Conservation (phyloP, 371 early-diverging fungal genomes). For the Entomophthora muscae region DNA sequence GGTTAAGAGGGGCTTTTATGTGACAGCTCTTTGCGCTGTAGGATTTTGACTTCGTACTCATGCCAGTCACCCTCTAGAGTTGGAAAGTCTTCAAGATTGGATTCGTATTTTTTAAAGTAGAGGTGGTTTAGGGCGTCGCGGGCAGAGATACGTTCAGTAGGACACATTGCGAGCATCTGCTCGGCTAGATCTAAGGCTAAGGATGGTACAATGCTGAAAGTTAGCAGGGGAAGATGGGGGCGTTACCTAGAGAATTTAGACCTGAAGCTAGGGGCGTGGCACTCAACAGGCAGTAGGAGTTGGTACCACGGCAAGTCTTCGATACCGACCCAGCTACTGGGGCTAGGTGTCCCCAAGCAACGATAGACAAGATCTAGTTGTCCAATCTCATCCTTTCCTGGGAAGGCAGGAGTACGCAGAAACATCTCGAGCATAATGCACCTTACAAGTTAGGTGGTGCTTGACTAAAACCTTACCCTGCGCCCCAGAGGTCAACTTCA, state of each 20-base stretch:
- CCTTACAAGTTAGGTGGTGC: conserved; percentile 14
- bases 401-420: conserved; percentile 53
- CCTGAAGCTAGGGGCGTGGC: conserved; percentile 22
- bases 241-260: conserved; percentile 17
- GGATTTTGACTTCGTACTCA: conserved; percentile 54
- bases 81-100: conserved; percentile 35
- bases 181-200: conserved; percentile 42
- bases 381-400: conserved; percentile 55
- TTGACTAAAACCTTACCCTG: conserved; percentile 38
- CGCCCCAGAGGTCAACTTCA: conserved; percentile 97
- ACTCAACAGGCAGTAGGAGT: conserved; percentile 33
- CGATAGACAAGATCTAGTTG: conserved; percentile 65
- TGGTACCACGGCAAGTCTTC: conserved; percentile 54
- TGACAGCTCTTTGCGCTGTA: background rate
- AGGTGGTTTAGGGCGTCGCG: conserved; percentile 45
- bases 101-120: conserved; percentile 30
- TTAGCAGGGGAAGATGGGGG: conserved; percentile 1
- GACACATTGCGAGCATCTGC: conserved; percentile 53
- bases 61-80: conserved; percentile 63
- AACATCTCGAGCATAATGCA: conserved; percentile 80
- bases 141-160: conserved; percentile 57
- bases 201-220: background rate
- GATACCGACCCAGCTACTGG: conserved; percentile 47
- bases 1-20: background rate
- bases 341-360: conserved; percentile 60